Conservation (phyloP, 192 early-diverging fungal species). For the Bifiguratus adelaidae region DNA sequence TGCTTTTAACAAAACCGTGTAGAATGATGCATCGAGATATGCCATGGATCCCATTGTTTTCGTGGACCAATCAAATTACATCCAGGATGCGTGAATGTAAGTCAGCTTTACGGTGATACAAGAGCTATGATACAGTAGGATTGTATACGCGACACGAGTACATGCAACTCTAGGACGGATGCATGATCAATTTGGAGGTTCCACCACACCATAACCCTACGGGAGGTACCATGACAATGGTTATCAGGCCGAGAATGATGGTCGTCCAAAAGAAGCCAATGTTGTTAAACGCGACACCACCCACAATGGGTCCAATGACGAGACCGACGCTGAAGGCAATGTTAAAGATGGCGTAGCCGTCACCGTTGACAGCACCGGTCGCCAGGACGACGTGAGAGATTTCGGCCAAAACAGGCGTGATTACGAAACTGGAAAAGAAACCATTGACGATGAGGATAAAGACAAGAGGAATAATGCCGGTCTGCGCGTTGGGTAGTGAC, state of each 20-base stretch:
- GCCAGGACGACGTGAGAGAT: slow-evolving; percentile 21
- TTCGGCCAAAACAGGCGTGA: slow-evolving; percentile 29
- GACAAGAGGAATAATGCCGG: slow-evolving; percentile 10
- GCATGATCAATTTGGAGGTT: too few species aligned
- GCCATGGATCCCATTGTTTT: too few species aligned
- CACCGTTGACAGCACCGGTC: slow-evolving; percentile 17
- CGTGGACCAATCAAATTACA: too few species aligned
- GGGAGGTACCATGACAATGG: slow-evolving; percentile 6
- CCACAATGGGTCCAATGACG: slow-evolving; percentile 11
- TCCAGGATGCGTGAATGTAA: too few species aligned
- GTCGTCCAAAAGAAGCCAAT: slow-evolving; percentile 21
- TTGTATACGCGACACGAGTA: too few species aligned
- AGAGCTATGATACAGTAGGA: too few species aligned
- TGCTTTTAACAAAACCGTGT: too few species aligned
- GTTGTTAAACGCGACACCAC: slow-evolving; percentile 9
- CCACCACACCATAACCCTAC: too few species aligned
- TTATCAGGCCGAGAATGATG: slow-evolving; percentile 1
- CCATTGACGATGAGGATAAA: slow-evolving; percentile 20
- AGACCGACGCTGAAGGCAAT: slow-evolving; percentile 22
- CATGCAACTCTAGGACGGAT: too few species aligned
- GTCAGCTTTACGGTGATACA: too few species aligned
- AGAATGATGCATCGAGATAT: too few species aligned
- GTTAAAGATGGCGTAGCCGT: slow-evolving; percentile 34
- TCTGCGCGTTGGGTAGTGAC: slow-evolving; percentile 7
- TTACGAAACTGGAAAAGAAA: slow-evolving; percentile 17